Conservation (phyloP, 164 flowering plant species). For the Amborella trichopoda region DNA sequence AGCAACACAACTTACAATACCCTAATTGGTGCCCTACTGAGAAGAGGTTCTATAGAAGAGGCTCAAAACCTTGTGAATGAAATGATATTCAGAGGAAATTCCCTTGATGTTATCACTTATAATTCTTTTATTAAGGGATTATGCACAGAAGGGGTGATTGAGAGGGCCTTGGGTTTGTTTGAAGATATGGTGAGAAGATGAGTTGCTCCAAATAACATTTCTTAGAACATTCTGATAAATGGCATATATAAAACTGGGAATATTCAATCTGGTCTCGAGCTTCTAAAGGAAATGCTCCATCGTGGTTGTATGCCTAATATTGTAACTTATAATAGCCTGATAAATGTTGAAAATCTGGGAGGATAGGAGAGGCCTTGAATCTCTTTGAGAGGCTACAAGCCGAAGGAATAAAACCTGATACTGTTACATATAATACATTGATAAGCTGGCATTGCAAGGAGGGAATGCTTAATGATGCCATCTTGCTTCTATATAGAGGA, state of each 20-base stretch:
- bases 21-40: conserved; percentile 50
- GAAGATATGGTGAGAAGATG: conserved; percentile 65
- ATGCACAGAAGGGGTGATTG: conserved; percentile 53
- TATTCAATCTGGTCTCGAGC: conserved; percentile 45
- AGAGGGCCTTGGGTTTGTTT: conserved; percentile 47
- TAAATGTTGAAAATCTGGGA: conserved; percentile 67
- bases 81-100: conserved; percentile 63
- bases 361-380: conserved; percentile 46
- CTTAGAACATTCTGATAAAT: conserved; percentile 70
- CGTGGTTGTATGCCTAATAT: conserved; percentile 70
- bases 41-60: conserved; percentile 39
- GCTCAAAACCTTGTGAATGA: conserved; percentile 63
- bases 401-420: conserved; percentile 65
- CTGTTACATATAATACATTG: conserved; percentile 69
- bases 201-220: conserved; percentile 27
- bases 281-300: conserved; percentile 49
- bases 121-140: conserved; percentile 62
- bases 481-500: conserved; percentile 38
- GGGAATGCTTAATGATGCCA: conserved; percentile 52
- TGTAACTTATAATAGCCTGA: conserved; percentile 71
- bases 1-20: conserved; percentile 83
- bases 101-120: conserved; percentile 67
- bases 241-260: conserved; percentile 56
- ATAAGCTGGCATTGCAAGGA: conserved; percentile 64
- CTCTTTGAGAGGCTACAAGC: conserved; percentile 45